Base-by-base conservation (phyloP, 2,329 filamentous ascomycete species). In the Sclerotinia spermophila region DNA sequence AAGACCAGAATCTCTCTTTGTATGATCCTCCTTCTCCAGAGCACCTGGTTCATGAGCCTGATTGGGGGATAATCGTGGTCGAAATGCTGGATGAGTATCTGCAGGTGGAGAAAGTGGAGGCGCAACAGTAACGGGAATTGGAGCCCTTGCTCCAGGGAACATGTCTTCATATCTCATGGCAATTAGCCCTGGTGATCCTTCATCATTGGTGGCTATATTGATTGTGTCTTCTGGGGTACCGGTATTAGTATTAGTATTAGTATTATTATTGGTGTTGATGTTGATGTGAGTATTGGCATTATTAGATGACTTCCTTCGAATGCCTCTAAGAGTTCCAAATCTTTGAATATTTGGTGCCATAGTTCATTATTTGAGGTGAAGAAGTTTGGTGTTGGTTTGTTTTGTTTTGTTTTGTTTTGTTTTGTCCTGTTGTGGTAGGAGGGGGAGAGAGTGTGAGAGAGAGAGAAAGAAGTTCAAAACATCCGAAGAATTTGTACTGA, bases 161-260 rank as follows among this genome's bases (percentile, higher is more conserved):
- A 86, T 87, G 79, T 89, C 84, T 77, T 90, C 88, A 81, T 90
- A 90, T 71, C 86, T 85, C 69, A 90, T 77, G 62, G 84, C 84
- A 71, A 89, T 82, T 75, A 89, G 65, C 15, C 72, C 74, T 55
- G 48, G 48, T 27, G 17, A 2, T 27, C 48, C 48, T n/a, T 51
- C 48, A 27, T 77, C 66, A 55, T 76, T 74, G 35, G 65, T 60
- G 27, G 71, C 69, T 40, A 73, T 70, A 17, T 71, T 61, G 13
- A 38, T 62, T 30, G 55, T 67, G 38, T 38, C 44, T 67, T 67
- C 42, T 60, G 69, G 59, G 58, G 67, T 61, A 45, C 19, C 35
- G 38, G 51, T 56, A 55, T 58, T 58, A 35, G 55, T 15, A 51
- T 51, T 44, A 44, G 40, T 15, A 42, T 44, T 51, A 27, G 45